Evolutionary conservation across 352 stramenopile species (phyloP).

Genomic region (Phytophthora boehmeriae): DNA sequence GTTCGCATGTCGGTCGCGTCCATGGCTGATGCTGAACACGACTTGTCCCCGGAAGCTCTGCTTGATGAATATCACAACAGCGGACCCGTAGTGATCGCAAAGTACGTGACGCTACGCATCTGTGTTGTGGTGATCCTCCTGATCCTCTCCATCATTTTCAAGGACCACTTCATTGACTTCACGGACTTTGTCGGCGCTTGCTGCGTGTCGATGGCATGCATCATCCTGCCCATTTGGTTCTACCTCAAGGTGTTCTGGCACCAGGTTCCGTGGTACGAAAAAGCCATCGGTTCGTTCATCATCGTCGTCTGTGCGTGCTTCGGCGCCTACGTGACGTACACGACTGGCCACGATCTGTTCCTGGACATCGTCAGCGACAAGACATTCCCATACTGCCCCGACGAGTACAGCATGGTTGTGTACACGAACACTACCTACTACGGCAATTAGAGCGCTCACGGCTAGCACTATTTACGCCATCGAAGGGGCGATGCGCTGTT

Average conservation of each 20-base stretch:
- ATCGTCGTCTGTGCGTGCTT: conserved; percentile 36
- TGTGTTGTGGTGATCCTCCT: conserved; percentile 47
- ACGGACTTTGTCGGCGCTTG: conserved; percentile 64
- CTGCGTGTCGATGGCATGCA: conserved; percentile 57
- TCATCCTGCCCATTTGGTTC: conserved; percentile 70
- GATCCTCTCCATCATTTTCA: conserved; percentile 50
- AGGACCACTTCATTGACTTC: conserved; percentile 67
- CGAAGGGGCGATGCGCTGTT: conserved; percentile 18
- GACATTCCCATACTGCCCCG: conserved; percentile 60
- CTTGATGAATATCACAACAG: conserved; percentile 38
- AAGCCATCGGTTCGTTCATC: conserved; percentile 30
- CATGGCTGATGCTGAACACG: conserved; percentile 37
- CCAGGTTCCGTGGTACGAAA: conserved; percentile 42
- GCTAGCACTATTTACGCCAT: conserved; percentile 19
- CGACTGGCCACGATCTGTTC: conserved; percentile 38
- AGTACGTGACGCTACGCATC: conserved; percentile 44
- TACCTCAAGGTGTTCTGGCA: conserved; percentile 68
- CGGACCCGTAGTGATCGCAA: conserved; percentile 33
- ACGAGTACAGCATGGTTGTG: conserved; percentile 40
- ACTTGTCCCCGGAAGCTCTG: conserved; percentile 32
- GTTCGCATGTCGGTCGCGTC: conserved; percentile 29
- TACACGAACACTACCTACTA: conserved; percentile 51
- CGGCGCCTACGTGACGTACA: conserved; percentile 50
- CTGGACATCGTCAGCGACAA: conserved; percentile 28
- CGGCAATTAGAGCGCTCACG: conserved; percentile 26